Evolutionary conservation across 257 asterid species (phyloP).

Genomic region (Jacaranda copaia): DNA sequence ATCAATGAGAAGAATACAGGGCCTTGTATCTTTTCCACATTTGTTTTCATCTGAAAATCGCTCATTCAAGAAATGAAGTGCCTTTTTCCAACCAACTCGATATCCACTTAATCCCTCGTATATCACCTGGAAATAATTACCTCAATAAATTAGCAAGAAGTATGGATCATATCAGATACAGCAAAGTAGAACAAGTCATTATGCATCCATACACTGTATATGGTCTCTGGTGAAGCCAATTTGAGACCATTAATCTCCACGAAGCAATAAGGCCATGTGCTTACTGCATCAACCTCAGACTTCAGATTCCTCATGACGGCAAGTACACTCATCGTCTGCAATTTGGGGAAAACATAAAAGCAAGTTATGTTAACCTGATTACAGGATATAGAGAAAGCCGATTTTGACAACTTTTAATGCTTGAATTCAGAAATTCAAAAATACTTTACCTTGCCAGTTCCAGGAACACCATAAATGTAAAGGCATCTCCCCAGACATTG

Average conservation of each 20-base stretch:
- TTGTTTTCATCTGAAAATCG: slow-evolving; percentile 74
- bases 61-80: slow-evolving; percentile 80
- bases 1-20: slow-evolving; percentile 94
- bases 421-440: slow-evolving; percentile 11
- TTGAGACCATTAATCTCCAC: slow-evolving; percentile 97
- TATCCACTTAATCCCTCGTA: slow-evolving; percentile 91
- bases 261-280: slow-evolving; percentile 79
- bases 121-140: slow-evolving; percentile 73
- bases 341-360: slow-evolving; percentile 41
- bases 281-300: slow-evolving; percentile 88
- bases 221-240: slow-evolving; percentile 91
- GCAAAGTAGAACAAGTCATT: slow-evolving; percentile 26
- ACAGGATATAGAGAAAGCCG: slow-evolving; percentile 18
- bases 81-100: slow-evolving; percentile 95
- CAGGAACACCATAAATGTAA: slow-evolving; percentile 98
- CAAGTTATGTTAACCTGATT: slow-evolving; percentile 23
- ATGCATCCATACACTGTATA: slow-evolving; percentile 70
- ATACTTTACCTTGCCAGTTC: slow-evolving; percentile 91
- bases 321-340: slow-evolving; percentile 97
- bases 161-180: background rate
- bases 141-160: slow-evolving; percentile 24
- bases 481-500: slow-evolving; percentile 96
- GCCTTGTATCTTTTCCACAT: slow-evolving; percentile 59
- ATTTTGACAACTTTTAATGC: slow-evolving; percentile 13
- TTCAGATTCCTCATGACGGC: slow-evolving; percentile 80